Evolutionary conservation across 192 early-diverging fungal genomes (phyloP).

Genomic region (Nowakowskiella sp.): DNA sequence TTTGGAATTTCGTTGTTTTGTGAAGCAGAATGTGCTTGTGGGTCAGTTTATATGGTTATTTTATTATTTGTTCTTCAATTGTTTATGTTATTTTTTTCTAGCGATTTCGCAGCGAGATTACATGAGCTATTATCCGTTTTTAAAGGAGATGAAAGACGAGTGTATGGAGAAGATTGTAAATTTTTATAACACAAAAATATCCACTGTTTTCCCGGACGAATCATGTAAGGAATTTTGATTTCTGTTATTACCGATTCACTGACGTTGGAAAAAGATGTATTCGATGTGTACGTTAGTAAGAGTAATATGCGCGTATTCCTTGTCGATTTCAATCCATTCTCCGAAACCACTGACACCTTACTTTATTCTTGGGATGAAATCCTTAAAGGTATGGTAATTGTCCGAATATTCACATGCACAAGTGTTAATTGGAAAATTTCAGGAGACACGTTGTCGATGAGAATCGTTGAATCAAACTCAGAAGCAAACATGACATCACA

Average conservation of each 20-base stretch:
- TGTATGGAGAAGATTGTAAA: constrained; percentile 48
- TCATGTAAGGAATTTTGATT: not conserved
- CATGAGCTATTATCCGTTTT: constrained; percentile 72
- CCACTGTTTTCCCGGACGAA: constrained; percentile 51
- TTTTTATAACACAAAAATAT: constrained; percentile 63
- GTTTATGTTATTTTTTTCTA: constrained; percentile 12
- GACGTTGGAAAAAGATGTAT: too few relatives aligned
- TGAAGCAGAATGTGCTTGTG: constrained; percentile 56
- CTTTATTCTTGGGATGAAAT: constrained; percentile 81
- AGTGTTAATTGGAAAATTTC: too few relatives aligned
- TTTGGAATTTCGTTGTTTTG: constrained; percentile 96
- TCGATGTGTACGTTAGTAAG: constrained; percentile 80
- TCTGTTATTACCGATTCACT: too few relatives aligned
- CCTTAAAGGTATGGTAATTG: constrained; percentile 29
- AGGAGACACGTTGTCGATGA: too few relatives aligned
- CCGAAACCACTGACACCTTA: constrained; percentile 66
- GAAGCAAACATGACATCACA: too few relatives aligned
- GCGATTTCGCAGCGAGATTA: constrained; percentile 77
- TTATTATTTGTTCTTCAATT: constrained; percentile 7
- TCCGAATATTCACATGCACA: too few relatives aligned
- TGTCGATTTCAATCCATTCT: constrained; percentile 90
- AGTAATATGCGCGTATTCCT: constrained; percentile 57
- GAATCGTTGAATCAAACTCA: too few relatives aligned
- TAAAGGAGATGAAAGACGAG: constrained; percentile 45
- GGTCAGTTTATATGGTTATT: constrained; percentile 41